Conservation (phyloP, 2,329 filamentous ascomycete genomes). For the Trichophyton simii region DNA sequence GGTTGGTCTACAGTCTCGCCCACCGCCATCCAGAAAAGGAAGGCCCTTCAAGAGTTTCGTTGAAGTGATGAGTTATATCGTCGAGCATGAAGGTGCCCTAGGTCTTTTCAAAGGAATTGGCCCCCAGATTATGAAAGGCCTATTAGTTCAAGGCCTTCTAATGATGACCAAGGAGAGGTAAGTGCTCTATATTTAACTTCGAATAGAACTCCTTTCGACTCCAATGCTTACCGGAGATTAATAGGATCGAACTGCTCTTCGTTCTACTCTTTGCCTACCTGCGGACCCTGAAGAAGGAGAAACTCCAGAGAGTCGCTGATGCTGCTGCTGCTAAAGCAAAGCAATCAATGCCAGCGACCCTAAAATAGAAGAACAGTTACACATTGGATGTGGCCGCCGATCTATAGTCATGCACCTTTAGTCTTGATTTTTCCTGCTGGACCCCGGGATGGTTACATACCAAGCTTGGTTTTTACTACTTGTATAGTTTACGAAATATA, state of each 20-base stretch:
- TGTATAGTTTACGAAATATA: background rate
- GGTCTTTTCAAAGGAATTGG: constrained; percentile 96
- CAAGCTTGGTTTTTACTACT: background rate
- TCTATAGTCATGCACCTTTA: background rate
- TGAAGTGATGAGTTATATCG: constrained; percentile 90
- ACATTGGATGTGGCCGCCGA: too few species aligned
- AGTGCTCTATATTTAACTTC: constrained; percentile 14
- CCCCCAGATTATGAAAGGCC: constrained; percentile 82
- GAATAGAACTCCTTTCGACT: background rate
- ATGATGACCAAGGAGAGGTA: constrained; percentile 99
- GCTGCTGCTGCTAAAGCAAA: constrained; percentile 52
- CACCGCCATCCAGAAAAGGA: constrained; percentile 68
- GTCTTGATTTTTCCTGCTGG: background rate
- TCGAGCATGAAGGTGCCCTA: constrained; percentile 68
- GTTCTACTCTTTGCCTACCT: constrained; percentile 75
- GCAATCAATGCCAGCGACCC: constrained; percentile 35
- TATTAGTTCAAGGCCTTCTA: constrained; percentile 84
- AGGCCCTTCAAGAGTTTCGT: constrained; percentile 88
- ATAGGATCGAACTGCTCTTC: constrained; percentile 75
- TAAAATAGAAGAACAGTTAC: constrained; percentile 31
- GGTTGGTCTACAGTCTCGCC: constrained; percentile 87
- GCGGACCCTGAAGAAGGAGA: constrained; percentile 54
- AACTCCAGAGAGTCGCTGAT: constrained; percentile 55
- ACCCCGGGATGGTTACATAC: background rate
- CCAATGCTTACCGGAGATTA: background rate